Base-by-base conservation (phyloP, 306 rosid genomes). In the Carpinus viminea region DNA sequence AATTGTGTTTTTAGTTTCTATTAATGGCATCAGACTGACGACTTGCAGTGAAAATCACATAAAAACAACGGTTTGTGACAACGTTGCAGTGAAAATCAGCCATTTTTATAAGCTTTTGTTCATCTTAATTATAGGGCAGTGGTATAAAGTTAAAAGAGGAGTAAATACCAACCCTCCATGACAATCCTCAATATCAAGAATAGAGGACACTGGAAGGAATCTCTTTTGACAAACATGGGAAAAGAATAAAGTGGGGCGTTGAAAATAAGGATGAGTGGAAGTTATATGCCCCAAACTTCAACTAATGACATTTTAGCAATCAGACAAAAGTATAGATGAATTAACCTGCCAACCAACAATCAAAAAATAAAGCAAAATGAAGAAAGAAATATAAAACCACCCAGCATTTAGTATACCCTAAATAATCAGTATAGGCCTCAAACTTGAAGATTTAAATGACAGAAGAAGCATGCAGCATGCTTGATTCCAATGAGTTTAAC, bases 201-300 rank as follows among this genome's bases (percentile, higher is more conserved):
- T 38, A n/a, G 74, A 62, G 68, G 70, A 72, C 81, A 76, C 31
- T 10, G 50, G 6, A 69, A 34, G 75, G 53, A 66, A 47, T 60
- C 70, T 70, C 80, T 77, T 84, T 52, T 60, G 82, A 77, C 79
- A 77, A 80, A 80, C 65, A 74, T 69, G 85, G 81, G 82, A 77
- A 77, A 77, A 61, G 82, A 84, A 81, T 78, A 77, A 81, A 84
- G 77, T 13, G 50, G 70, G 41, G n/a, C 13, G 18, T 36, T 73
- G 78, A 75, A 74, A 51, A 76, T 55, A 72, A 47, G 38, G 46
- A 34, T 45, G 55, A 43, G 70, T 1, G 64, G 50, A 68, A 48
- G 20, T 53, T 21, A 48, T 17, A 12, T 56, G 79, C 47, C 16
- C 79, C 74, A 65, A 72, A 65, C 34, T 53, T 79, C 59, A 55